Percentiles rank a stretch among this genome's conserved stretches.
These are phyloP conservation scores for Eucalyptus curtisii DNA, from an alignment of 345 rosid species.

Conservation along the genomic window DNA sequence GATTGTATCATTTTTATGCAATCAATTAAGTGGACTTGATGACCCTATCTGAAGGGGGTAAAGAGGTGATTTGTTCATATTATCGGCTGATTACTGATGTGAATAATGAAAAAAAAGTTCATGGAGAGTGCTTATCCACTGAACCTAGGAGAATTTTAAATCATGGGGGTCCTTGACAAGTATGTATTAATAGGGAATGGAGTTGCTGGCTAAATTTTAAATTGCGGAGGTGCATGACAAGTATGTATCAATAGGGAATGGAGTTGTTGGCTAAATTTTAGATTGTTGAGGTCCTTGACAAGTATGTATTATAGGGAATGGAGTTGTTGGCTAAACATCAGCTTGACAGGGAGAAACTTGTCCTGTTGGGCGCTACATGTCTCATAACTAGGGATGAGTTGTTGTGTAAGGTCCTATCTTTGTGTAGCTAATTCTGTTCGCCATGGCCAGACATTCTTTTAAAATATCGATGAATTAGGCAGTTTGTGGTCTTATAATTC, in stretches of 20 bases:
- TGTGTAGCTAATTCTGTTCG: background rate
- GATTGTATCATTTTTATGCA: background rate
- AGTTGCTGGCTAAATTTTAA: background rate
- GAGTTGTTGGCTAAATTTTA: background rate
- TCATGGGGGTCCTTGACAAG: background rate
- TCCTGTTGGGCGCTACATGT: background rate
- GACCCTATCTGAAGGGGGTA: background rate
- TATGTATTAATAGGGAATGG: background rate
- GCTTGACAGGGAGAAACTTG: background rate
- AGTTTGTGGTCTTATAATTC: background rate
- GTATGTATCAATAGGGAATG: background rate
- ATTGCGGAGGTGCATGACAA: background rate
- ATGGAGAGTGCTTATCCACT: background rate
- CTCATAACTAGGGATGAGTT: background rate
- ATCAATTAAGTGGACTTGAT: background rate
- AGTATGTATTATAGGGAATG: background rate
- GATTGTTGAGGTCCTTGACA: background rate
- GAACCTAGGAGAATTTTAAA: background rate
- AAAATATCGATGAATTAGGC: background rate
- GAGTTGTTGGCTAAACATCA: background rate
- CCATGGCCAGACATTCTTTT: background rate
- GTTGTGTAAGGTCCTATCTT: background rate
- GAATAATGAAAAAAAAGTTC: background rate
- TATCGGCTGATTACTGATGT: background rate
- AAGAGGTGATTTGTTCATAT: background rate